phyloP scores from a whole-genome alignment of 2,329 filamentous ascomycete species.

The Diaporthe sp. region DNA sequence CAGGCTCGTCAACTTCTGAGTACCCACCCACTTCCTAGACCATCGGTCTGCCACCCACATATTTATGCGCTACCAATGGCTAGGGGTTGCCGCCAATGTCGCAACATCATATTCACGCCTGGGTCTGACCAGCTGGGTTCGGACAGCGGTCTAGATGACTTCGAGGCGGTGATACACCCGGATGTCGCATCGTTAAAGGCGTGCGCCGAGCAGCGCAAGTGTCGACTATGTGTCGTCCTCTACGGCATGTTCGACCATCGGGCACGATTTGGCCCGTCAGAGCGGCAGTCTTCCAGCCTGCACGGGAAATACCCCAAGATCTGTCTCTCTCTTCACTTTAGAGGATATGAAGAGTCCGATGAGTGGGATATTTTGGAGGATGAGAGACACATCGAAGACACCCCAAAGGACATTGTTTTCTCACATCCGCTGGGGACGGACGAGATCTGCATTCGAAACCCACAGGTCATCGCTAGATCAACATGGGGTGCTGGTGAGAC shows the following conservation, averaged over 20 bases:
- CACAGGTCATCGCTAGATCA: constrained; percentile 2
- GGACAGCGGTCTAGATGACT: background rate
- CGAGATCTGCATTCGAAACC: constrained; percentile 15
- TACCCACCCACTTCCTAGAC: background rate
- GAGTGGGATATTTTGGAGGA: constrained; percentile 30
- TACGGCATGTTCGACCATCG: constrained; percentile 19
- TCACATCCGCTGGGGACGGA: constrained; percentile 15
- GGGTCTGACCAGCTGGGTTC: background rate
- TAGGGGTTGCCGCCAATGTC: background rate
- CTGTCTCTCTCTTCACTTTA: background rate
- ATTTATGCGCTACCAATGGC: background rate
- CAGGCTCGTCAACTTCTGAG: background rate
- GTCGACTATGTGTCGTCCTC: constrained; percentile 16
- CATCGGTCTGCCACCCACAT: too few relatives aligned
- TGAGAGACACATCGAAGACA: constrained; percentile 10
- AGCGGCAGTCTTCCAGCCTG: background rate
- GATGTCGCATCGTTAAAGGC: constrained; percentile 11
- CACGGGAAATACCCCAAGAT: background rate
- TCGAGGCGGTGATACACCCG: constrained; percentile 3
- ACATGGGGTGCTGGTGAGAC: background rate
- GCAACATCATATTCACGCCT: background rate
- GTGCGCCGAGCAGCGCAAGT: constrained; percentile 1
- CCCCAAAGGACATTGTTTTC: constrained; percentile 3
- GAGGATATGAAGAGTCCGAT: background rate
- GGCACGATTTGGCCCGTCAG: background rate